phyloP scores from a whole-genome alignment of 495 filamentous ascomycete genomes.

The Friedmanniomyces endolithicus region DNA sequence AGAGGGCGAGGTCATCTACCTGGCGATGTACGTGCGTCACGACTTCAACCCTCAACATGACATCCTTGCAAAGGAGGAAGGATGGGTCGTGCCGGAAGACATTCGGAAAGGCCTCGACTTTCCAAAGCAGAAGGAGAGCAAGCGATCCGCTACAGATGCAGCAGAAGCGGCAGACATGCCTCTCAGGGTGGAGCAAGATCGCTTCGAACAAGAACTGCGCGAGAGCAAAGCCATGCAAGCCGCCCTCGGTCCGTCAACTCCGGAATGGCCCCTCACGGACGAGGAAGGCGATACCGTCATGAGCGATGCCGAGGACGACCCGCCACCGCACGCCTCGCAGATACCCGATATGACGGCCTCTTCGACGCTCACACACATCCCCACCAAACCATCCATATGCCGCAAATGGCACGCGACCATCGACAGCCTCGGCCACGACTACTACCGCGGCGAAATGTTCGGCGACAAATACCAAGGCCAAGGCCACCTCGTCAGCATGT shows the following conservation, averaged over 20 bases:
- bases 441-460: slow-evolving; percentile 25
- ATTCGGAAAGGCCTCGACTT: not conserved
- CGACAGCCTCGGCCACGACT: slow-evolving; percentile 26
- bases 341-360: not conserved
- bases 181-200: not conserved
- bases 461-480: slow-evolving; percentile 26
- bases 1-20: slow-evolving; percentile 42
- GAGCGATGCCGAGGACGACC: slow-evolving; percentile 8
- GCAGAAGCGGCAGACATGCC: not conserved
- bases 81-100: slow-evolving; percentile 8
- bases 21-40: slow-evolving; percentile 47
- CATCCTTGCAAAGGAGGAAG: not conserved
- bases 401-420: not conserved
- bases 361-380: not conserved
- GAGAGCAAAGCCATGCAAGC: not conserved
- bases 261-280: slow-evolving; percentile 6
- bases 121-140: not conserved
- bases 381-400: not conserved
- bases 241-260: not conserved
- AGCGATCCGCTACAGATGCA: not conserved
- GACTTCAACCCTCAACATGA: slow-evolving; percentile 23
- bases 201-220: not conserved
- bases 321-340: not conserved
- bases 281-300: slow-evolving; percentile 13
- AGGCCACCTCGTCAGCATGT: slow-evolving; percentile 41